Conservation (phyloP, 768 basidiomycete species). For the Coprinopsis cinerea region DNA sequence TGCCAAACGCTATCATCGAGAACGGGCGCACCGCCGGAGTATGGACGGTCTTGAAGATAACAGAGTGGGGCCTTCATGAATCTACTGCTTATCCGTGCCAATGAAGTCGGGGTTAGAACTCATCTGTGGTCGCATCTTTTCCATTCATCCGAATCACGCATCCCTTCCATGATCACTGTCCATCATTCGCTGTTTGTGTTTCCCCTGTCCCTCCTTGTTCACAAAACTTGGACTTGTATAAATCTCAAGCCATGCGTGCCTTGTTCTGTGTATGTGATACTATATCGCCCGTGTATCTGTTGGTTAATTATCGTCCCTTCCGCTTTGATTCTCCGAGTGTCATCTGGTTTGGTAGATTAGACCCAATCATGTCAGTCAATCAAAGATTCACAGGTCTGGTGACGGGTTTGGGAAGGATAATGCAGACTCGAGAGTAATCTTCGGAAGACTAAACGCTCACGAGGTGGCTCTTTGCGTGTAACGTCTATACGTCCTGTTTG, state of each 20-base stretch:
- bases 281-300: constrained; percentile 9
- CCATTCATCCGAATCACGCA: too few species aligned
- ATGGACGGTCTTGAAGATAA: constrained; percentile 35
- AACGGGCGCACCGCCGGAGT: constrained; percentile 30
- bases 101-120: background rate
- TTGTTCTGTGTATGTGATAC: background rate
- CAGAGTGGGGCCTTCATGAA: constrained; percentile 27
- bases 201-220: constrained; percentile 5
- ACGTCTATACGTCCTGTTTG: too few species aligned
- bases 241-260: background rate
- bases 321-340: background rate
- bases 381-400: background rate
- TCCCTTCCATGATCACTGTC: too few species aligned
- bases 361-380: background rate
- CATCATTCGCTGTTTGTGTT: too few species aligned
- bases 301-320: constrained; percentile 8
- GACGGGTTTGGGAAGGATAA: background rate
- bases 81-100: background rate
- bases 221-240: background rate
- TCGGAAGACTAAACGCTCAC: background rate
- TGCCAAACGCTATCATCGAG: constrained; percentile 54
- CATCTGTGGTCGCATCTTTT: constrained; percentile 1
- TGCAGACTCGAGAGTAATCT: background rate
- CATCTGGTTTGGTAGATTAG: background rate
- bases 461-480: background rate